phyloP scores from a whole-genome alignment of 768 basidiomycete genomes.

The Pleurotus tuber-regium region DNA sequence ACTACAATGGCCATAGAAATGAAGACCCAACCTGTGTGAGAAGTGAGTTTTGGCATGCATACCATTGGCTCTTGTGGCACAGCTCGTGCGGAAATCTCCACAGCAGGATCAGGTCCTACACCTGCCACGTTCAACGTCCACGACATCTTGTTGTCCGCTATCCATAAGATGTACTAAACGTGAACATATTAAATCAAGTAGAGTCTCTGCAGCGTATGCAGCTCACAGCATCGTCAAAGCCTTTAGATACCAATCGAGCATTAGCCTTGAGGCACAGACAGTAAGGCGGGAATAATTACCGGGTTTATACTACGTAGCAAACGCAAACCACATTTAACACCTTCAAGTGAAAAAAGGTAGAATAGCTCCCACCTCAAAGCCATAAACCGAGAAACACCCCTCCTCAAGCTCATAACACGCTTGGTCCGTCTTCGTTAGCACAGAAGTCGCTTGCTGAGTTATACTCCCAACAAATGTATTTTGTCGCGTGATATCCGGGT shows the following conservation, averaged over 20 bases:
- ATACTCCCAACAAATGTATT: slow-evolving; percentile 69
- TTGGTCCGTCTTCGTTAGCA: slow-evolving; percentile 63
- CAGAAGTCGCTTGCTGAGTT: slow-evolving; percentile 80
- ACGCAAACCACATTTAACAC: not conserved
- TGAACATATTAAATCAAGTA: not conserved
- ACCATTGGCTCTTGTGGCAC: slow-evolving; percentile 89
- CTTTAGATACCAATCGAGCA: slow-evolving; percentile 26
- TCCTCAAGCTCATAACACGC: slow-evolving; percentile 62
- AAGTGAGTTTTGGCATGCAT: slow-evolving; percentile 17
- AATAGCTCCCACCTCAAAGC: slow-evolving; percentile 62
- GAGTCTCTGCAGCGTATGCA: not conserved
- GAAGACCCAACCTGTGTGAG: not conserved
- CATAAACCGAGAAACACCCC: slow-evolving; percentile 70
- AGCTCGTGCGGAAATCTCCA: slow-evolving; percentile 63
- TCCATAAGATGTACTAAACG: slow-evolving; percentile 80
- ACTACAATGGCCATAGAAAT: slow-evolving; percentile 62
- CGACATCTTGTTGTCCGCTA: slow-evolving; percentile 58
- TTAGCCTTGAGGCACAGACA: too few relatives aligned
- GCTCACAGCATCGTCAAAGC: slow-evolving; percentile 65
- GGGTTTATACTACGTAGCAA: slow-evolving; percentile 37
- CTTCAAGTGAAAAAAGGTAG: not conserved
- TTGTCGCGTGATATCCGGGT: slow-evolving; percentile 50
- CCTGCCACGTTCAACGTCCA: slow-evolving; percentile 78
- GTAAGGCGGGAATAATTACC: slow-evolving; percentile 23
- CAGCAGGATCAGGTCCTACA: slow-evolving; percentile 57